A percentile compares a stretch with the other conserved stretches of the same genome.
Evolutionary conservation across 768 basidiomycete species (phyloP).

Genomic region (Lactifluus volemus): DNA sequence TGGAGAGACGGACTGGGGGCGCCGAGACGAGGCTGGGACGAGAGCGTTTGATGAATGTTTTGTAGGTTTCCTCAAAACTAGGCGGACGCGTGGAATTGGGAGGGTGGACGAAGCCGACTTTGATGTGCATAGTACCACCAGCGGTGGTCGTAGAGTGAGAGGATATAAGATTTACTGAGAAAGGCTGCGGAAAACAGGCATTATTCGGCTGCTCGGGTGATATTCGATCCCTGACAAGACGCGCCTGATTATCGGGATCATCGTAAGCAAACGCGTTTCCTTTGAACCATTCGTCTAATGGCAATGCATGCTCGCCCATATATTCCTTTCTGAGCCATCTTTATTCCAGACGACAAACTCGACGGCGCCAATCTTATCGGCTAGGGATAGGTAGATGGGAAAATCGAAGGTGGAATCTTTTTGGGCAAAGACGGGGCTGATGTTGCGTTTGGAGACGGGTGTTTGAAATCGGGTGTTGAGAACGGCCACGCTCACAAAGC

Average conservation of each 20-base stretch:
- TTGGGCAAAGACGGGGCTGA: constrained; percentile 56
- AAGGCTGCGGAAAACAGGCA: constrained; percentile 29
- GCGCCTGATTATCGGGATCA: constrained; percentile 59
- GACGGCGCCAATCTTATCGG: constrained; percentile 61
- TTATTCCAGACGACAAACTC: constrained; percentile 94
- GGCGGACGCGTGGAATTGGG: constrained; percentile 36
- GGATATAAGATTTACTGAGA: constrained; percentile 39
- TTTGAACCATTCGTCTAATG: constrained; percentile 78
- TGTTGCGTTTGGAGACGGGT: constrained; percentile 61
- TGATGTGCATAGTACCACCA: constrained; percentile 47
- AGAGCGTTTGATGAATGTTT: constrained; percentile 53
- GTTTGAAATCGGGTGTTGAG: constrained; percentile 57
- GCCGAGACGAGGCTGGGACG: constrained; percentile 63
- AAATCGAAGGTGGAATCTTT: constrained; percentile 86
- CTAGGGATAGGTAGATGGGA: constrained; percentile 69
- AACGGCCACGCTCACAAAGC: constrained; percentile 62
- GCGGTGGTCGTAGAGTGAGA: constrained; percentile 39
- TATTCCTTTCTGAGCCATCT: constrained; percentile 86
- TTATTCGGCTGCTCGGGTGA: constrained; percentile 21
- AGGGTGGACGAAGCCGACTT: constrained; percentile 48
- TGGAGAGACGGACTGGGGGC: constrained; percentile 47
- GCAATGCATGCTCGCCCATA: constrained; percentile 76
- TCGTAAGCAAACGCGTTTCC: constrained; percentile 44
- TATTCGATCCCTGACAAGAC: constrained; percentile 20
- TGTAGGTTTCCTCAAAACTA: constrained; percentile 52